Base-by-base conservation (phyloP, 139 green algal species). In the Micractinium conductrix region DNA sequence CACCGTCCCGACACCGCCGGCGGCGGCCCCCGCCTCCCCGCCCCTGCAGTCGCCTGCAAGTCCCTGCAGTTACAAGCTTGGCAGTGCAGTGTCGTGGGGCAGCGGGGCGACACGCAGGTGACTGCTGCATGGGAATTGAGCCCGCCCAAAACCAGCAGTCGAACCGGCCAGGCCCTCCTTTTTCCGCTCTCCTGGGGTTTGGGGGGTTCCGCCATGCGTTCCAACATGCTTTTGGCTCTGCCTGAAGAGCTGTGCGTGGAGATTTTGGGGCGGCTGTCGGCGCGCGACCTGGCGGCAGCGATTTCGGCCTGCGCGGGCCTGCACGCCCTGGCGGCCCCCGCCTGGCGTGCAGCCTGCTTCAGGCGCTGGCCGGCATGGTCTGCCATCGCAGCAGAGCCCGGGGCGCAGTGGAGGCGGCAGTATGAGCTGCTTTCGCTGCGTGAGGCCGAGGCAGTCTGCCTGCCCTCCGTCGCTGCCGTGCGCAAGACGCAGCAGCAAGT, bases 361-460 rank as follows among this genome's bases (percentile, higher is more conserved):
- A 63, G n/a, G n/a, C 82, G 88, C 16, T 93, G 90, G 90, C 82
- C 87, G 24, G n/a, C 42, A 4, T 91, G 89, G 87, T 45, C 83
- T 14, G 83, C 73, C 35, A 70, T 88, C 26, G 72, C 88, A 28
- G 50, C 42, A 16, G 80, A 86, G 28, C 45, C 78, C 28, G 68
- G 62, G 35, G 53, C 86, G 14, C 44, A 87, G 44, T 93, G 90
- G 90, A 78, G 80, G n/a, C 78, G 84, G n/a, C 82, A 87, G 44
- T 91, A 88, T 73, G 88, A 92, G 63, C 38, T 93, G 74, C 78
- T 93, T 21, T 79, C 71, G 33, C 65, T 93, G 74, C 83, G 90
- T 37, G 81, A 91, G 45, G 42, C 40, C 33, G 89, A 92, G 76
- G 80, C 80, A 42, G 43, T 33, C 12, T 76, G 60, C 60, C 40